phyloP scores from a whole-genome alignment of 495 filamentous ascomycete genomes.

The Penicillium verhagenii region DNA sequence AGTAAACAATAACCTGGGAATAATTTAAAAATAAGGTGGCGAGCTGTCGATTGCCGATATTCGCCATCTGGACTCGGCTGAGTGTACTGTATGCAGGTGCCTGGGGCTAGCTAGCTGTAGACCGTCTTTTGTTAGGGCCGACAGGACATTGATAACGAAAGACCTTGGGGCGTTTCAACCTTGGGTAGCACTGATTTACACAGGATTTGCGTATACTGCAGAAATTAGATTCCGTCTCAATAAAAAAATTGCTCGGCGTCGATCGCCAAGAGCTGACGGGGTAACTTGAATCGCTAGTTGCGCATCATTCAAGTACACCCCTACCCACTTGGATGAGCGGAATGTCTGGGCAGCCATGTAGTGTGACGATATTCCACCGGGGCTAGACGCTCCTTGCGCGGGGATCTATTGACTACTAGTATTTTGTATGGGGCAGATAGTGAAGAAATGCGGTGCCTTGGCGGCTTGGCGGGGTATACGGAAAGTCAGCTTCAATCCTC shows the following conservation, averaged over 20 bases:
- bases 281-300: not conserved
- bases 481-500: not conserved
- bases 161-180: no score
- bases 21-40: not conserved
- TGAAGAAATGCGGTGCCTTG: slow-evolving; percentile 19
- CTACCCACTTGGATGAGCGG: not conserved
- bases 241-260: not conserved
- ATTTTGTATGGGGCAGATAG: slow-evolving; percentile 3
- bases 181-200: no score
- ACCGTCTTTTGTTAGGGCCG: no score
- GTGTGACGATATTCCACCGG: not conserved
- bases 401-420: not conserved
- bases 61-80: not conserved
- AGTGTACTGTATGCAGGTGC: not conserved
- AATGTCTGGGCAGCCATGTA: slow-evolving; percentile 1
- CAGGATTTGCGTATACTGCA: no score
- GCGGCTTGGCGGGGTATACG: slow-evolving; percentile 19
- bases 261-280: not conserved
- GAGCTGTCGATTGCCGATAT: not conserved
- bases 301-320: not conserved
- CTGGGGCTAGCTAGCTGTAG: no score
- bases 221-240: no score
- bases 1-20: not conserved
- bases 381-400: not conserved
- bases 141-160: no score